Evolutionary conservation across 768 basidiomycete species (phyloP), one percentile per base, ranked within the genome.

Genomic region (Lactarius quietus): DNA sequence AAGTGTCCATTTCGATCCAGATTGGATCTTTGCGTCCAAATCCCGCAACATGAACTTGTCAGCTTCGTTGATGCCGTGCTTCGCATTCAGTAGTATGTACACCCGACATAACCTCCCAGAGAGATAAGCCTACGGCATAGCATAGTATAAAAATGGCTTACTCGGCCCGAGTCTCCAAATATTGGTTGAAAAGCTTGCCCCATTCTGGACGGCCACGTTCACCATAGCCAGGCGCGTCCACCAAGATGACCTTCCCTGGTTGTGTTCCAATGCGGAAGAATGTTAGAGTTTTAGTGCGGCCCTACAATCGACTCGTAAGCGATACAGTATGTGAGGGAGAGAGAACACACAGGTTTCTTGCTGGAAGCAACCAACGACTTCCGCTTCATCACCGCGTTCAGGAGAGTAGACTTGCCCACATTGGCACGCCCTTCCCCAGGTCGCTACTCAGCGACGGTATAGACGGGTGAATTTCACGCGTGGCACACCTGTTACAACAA

Each of bases 151-250:
- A 5, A 43, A 31, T 20, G 31, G 78, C 86, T 65, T 69, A 92
- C 90, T 86, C 78, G 70, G 82, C 74, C 20, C 90, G 84, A 43
- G 76, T 83, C 60, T 79, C 72, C 17, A 90, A 66, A 70, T 92
- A 93, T 48, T 82, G 75, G 60, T 88, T 79, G 73, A 92, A 91
- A 4, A 90, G 69, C 31, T 77, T 73, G 1, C 92, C 90, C 90
- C 90, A 93, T 74, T 90, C 88, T 38, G 81, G 80, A 51, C 88
- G 81, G 15, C 92, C 90, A 61, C 89, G 80, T 10, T 80, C 76
- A 56, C 92, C 92, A 72, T 93, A 93, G 18, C 92, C 91, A 3
- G 92, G 92, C 15, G 90, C 82, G 70, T 93, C 92, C 12, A 93
- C 90, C 3, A 93, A 75, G 26, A 91, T 72, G 38, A 90, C 77